Evolutionary conservation across 1,284 basidiomycete genomes (phyloP).

Genomic region (Limonomyces culmigenus): DNA sequence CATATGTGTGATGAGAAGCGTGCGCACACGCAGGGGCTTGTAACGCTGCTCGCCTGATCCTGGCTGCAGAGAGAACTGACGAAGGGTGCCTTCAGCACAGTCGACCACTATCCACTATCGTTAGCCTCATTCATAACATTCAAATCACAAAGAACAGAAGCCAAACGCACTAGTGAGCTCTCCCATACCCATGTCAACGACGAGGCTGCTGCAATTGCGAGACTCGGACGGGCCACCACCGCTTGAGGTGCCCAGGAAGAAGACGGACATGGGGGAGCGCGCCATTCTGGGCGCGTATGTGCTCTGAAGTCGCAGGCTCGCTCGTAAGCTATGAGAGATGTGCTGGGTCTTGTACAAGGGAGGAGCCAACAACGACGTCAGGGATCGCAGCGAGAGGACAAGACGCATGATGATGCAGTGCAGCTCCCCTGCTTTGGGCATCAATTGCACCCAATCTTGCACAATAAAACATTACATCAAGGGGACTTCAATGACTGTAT

Average conservation of each 20-base stretch:
- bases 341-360: no score
- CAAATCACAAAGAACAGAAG: conserved; percentile 33
- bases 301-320: no score
- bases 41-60: conserved; percentile 16
- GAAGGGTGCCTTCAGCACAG: conserved; percentile 72
- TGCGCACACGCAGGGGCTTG: conserved; percentile 38
- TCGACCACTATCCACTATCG: conserved; percentile 52
- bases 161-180: conserved; percentile 36
- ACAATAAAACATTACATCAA: no score
- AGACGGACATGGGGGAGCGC: no score
- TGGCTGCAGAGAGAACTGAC: conserved; percentile 26
- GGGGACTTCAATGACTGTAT: no score
- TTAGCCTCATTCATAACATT: conserved; percentile 5
- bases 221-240: conserved; percentile 55
- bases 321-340: no score
- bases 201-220: conserved; percentile 56
- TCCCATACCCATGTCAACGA: conserved; percentile 34
- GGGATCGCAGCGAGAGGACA: no score
- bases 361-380: no score
- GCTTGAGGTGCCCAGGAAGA: conserved; percentile 61
- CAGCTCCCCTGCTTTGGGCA: no score
- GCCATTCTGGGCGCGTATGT: no score
- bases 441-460: no score
- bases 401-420: no score
- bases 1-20: conserved; percentile 83